Conservation (phyloP, 169 alveolate genomes). For the Plasmodium berghei region DNA sequence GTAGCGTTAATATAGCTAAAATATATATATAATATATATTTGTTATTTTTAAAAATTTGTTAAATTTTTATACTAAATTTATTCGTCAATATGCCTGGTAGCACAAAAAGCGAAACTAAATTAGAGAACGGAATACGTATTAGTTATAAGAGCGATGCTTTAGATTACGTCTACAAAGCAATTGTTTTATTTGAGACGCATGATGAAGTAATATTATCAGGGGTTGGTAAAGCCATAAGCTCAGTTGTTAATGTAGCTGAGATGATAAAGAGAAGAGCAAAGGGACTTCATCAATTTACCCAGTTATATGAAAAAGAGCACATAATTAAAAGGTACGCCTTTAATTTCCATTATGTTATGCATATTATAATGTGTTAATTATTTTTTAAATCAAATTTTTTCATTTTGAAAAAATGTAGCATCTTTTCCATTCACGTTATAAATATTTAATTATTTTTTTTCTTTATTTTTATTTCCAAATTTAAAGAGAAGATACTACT, state of each 20-base stretch:
- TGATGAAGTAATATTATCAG: slow-evolving; percentile 66
- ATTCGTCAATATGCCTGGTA: slow-evolving; percentile 63
- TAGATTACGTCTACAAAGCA: slow-evolving; percentile 73
- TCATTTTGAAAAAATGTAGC: neutral
- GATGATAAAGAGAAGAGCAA: slow-evolving; percentile 70
- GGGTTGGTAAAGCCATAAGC: slow-evolving; percentile 75
- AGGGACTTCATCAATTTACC: slow-evolving; percentile 65
- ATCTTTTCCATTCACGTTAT: neutral
- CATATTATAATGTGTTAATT: neutral
- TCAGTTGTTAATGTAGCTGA: slow-evolving; percentile 76
- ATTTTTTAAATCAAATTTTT: neutral
- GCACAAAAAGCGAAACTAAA: slow-evolving; percentile 64
- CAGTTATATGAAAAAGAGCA: slow-evolving; percentile 65
- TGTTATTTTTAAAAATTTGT: no score
- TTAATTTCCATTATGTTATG: neutral
- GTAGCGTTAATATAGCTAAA: no score
- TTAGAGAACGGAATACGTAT: slow-evolving; percentile 64
- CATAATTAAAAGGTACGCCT: slow-evolving; percentile 43
- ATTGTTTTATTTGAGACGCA: slow-evolving; percentile 57
- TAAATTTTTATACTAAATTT: neutral
- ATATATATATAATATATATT: no score
- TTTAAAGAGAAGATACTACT: slow-evolving; percentile 35
- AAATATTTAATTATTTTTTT: neutral
- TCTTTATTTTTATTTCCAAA: neutral
- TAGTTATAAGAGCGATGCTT: slow-evolving; percentile 67